phyloP scores from a whole-genome alignment of 164 flowering plant genomes.

The Nymphaea colorata region DNA sequence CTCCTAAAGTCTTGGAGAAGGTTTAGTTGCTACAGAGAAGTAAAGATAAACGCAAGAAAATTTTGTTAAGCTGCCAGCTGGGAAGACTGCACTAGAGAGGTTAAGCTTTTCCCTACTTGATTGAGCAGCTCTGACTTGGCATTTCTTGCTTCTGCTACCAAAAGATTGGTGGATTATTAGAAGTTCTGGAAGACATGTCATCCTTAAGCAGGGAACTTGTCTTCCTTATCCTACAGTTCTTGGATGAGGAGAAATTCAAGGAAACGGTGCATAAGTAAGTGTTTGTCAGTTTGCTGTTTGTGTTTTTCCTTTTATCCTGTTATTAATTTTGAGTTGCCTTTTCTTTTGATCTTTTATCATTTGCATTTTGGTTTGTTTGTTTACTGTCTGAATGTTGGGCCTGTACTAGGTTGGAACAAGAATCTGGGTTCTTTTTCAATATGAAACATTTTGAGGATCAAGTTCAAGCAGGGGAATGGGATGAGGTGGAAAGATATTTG shows the following conservation, averaged over 20 bases:
- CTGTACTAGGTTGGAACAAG: constrained; percentile 43
- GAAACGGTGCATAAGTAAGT: constrained; percentile 58
- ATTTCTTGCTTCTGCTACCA: no score
- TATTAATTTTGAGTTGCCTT: no score
- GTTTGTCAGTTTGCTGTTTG: neutral
- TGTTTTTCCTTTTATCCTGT: neutral
- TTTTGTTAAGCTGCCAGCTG: no score
- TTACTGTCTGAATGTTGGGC: neutral
- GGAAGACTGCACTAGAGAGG: constrained; percentile 44
- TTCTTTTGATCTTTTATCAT: neutral
- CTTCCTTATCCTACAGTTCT: constrained; percentile 55
- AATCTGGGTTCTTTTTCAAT: constrained; percentile 60
- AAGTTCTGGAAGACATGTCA: constrained; percentile 51
- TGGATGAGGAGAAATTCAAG: constrained; percentile 67
- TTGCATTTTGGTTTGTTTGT: neutral
- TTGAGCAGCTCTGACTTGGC: no score
- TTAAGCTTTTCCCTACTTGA: neutral
- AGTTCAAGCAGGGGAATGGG: constrained; percentile 66
- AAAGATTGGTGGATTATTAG: constrained; percentile 10
- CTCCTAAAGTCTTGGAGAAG: no score
- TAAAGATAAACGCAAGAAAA: no score
- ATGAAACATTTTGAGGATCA: constrained; percentile 61
- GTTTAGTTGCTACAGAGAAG: no score
- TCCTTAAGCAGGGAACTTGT: constrained; percentile 62
- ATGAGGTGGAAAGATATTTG: constrained; percentile 53